These are phyloP conservation scores for Tuber borchii DNA, from an alignment of 495 filamentous ascomycete species.

Conservation along the genomic window DNA sequence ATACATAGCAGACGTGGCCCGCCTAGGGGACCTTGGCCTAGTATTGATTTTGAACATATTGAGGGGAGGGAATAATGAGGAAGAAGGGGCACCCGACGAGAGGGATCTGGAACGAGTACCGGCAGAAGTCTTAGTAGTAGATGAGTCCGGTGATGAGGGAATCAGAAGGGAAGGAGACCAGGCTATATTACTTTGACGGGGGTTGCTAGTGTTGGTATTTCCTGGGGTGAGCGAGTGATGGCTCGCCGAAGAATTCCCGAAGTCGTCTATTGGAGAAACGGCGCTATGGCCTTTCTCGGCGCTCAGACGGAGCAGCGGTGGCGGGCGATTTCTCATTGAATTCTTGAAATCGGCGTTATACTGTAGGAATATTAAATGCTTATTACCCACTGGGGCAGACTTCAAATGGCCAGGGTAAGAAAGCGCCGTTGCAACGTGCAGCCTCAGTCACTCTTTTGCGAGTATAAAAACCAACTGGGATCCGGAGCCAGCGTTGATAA, in stretches of 20 bases:
- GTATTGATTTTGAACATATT: constrained; percentile 40
- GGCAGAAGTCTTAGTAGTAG: not conserved
- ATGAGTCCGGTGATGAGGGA: constrained; percentile 5
- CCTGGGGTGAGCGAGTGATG: constrained; percentile 24
- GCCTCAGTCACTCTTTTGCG: not conserved
- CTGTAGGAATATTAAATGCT: constrained; percentile 20
- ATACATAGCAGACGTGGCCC: constrained; percentile 30
- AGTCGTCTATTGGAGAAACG: constrained; percentile 18
- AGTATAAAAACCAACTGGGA: constrained; percentile 17
- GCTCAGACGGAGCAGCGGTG: constrained; percentile 34
- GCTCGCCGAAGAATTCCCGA: constrained; percentile 18
- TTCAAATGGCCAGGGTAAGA: constrained; percentile 13
- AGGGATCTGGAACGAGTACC: constrained; percentile 11
- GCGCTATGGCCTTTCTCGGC: constrained; percentile 28
- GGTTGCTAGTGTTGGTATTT: constrained; percentile 13
- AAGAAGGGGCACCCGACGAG: constrained; percentile 27
- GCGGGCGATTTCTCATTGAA: constrained; percentile 38
- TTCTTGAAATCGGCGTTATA: constrained; percentile 23
- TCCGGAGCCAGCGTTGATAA: constrained; percentile 18
- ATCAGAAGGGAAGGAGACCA: constrained; percentile 23
- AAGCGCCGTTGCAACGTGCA: constrained; percentile 21
- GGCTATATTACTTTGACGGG: constrained; percentile 31
- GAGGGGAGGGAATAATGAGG: constrained; percentile 29
- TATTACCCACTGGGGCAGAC: constrained; percentile 24
- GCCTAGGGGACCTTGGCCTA: constrained; percentile 36